Evolutionary conservation across 805 yeast genomes (phyloP), one percentile per base, ranked within the genome.

Genomic region (Lipomyces sp.): DNA sequence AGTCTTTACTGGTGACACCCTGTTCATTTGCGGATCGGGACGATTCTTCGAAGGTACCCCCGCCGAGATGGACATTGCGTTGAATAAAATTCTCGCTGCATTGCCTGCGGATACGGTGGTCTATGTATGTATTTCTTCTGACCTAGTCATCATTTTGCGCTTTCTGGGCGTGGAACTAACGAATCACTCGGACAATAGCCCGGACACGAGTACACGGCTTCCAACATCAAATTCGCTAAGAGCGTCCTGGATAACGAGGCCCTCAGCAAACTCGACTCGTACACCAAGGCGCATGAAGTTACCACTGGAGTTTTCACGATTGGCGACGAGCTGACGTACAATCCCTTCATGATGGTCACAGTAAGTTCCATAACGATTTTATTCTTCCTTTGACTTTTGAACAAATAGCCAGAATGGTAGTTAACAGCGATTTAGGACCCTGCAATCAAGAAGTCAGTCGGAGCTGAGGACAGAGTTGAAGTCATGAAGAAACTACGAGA

Each of bases 21-120:
- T 93, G 38, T 93, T 93, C 70, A 85, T 79, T 39, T 86, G 91
- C 38, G 99, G 99, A 1, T 90, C 97, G 66, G 99, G 99, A 10
- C 75, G 98, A 47, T 93, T 93, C 69, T 93, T 93, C 65, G 99
- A 93, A 70, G 98, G 98, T 2, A 73, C 76, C 11, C 89, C 90
- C 0, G 69, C 68, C 35, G 84, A 93, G 64, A 93, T 93, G 99
- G 78, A 83, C 59, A 56, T 60, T 1, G 78, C 95, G 0, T 74
- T 93, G 61, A 81, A 80, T 60, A 66, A 71, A 18, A 70, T 76
- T 10, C 72, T 93, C 52, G 84, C 76, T 2, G 44, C 56, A 10
- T 73, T 91, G 45, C 90, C 95, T 0, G 68, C 70, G 19, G 83
- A 80, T 8, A 88, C 97, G 0, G 66, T 68, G 34, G 89, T 90